Evolutionary conservation across 495 filamentous ascomycete species (phyloP).

Genomic region (Bathelium albidoporum): DNA sequence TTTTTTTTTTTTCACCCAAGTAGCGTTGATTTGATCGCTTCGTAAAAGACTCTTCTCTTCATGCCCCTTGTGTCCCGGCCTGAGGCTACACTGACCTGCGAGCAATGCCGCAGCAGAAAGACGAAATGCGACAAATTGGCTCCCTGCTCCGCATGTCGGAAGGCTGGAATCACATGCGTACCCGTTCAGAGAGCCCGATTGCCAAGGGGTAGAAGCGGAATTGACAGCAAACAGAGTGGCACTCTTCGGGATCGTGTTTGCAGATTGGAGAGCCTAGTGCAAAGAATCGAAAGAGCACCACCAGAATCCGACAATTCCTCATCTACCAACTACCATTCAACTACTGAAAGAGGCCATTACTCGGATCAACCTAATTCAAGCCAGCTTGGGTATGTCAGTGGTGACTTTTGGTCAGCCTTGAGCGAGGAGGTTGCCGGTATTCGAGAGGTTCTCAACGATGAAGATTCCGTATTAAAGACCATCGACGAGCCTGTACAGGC

Average conservation of each 20-base stretch:
- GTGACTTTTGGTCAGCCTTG: not conserved
- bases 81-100: slow-evolving; percentile 4
- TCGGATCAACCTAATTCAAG: not conserved
- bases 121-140: slow-evolving; percentile 7
- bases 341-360: not conserved
- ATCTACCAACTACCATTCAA: not conserved
- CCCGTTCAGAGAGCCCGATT: slow-evolving; percentile 3
- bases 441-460: not conserved
- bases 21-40: not conserved
- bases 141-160: slow-evolving; percentile 4
- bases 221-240: not conserved
- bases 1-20: not conserved
- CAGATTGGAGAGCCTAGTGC: not conserved
- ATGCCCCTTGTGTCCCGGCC: not conserved
- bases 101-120: slow-evolving; percentile 8
- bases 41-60: not conserved
- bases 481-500: not conserved
- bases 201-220: slow-evolving; percentile 4
- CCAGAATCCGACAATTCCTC: not conserved
- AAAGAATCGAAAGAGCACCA: not conserved
- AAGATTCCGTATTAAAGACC: not conserved
- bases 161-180: slow-evolving; percentile 5
- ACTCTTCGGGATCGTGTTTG: slow-evolving; percentile 2
- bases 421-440: not conserved
- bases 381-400: not conserved